Evolutionary conservation across 1,284 basidiomycete genomes (phyloP), one percentile per base, ranked within the genome.

Genomic region (Leccinum subrobustum): DNA sequence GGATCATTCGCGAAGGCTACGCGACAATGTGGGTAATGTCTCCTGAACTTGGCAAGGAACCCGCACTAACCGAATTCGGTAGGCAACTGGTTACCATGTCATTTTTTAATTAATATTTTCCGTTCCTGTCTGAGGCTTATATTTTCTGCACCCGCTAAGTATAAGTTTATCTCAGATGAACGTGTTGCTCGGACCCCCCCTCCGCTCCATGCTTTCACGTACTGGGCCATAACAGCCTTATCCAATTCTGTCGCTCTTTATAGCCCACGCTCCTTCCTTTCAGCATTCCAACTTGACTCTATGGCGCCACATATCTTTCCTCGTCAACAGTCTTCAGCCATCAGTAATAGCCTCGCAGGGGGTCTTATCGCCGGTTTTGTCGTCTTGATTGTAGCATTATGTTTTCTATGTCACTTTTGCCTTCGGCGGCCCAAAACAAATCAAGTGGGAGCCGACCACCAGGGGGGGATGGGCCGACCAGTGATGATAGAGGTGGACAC

Each of bases 311-410:
- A 33, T n/a, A 20, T 35, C 54, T 39, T 52, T 47, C 14, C 61
- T 12, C 62, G 63, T n/a, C 54, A 50, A 25, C 7, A 5, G 0
- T 27, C 56, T 29, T n/a, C 33, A n/a, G 27, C 9, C 9, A 47
- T 4, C 39, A n/a, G 31, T n/a, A 18, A 77, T 29, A 76, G 79
- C 64, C 77, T 87, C 56, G 79, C 73, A 56, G 84, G 81, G 16
- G 78, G 84, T 16, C 16, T 70, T 2, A 23, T 63, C 16, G 66
- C 48, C 0, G 62, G 60, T 11, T 27, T 52, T 18, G 4, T 66
- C 35, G 18, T 37, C n/a, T 0, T 62, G 27, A 12, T 57, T 44
- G 53, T 60, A 52, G 76, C 47, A 64, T 79, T 56, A 60, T 79
- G 6, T 63, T 76, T 52, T 72, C 67, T 58, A 63, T 83, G 35